Conservation (phyloP, 345 rosid species). For the Linum lewisii region DNA sequence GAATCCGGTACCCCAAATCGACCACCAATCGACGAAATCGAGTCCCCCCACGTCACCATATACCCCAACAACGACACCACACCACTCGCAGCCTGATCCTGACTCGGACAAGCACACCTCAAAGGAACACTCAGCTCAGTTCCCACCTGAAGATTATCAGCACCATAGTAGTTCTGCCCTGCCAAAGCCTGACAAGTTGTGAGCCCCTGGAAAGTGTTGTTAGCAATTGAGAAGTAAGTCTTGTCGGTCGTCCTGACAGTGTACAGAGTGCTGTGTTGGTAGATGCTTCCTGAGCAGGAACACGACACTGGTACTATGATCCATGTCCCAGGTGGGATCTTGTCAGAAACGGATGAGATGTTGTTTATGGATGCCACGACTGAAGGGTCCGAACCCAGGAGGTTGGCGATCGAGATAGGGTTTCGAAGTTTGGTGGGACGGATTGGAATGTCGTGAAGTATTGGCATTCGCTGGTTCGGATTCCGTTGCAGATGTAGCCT, state of each 20-base stretch:
- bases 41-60: slow-evolving; percentile 12
- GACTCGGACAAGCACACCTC: slow-evolving; percentile 26
- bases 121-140: slow-evolving; percentile 7
- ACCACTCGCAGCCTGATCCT: slow-evolving; percentile 9
- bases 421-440: neutral
- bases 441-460: neutral
- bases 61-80: slow-evolving; percentile 17
- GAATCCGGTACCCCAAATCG: slow-evolving; percentile 1
- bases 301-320: neutral
- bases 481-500: neutral
- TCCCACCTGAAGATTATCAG: neutral
- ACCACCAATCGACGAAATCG: neutral
- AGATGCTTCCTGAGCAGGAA: neutral
- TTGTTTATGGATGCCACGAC: neutral
- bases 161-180: slow-evolving; percentile 6
- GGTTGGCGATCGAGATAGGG: neutral
- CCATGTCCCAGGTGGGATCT: neutral
- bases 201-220: slow-evolving; percentile 22
- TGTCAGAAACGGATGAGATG: neutral
- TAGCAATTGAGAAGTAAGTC: slow-evolving; percentile 8
- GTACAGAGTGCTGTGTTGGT: slow-evolving; percentile 15
- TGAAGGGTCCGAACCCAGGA: neutral
- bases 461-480: neutral
- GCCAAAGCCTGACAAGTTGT: slow-evolving; percentile 22
- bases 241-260: neutral